These are phyloP conservation scores for Trypanosoma vivax DNA, from an alignment of 208 protist species.

Conservation along the genomic window DNA sequence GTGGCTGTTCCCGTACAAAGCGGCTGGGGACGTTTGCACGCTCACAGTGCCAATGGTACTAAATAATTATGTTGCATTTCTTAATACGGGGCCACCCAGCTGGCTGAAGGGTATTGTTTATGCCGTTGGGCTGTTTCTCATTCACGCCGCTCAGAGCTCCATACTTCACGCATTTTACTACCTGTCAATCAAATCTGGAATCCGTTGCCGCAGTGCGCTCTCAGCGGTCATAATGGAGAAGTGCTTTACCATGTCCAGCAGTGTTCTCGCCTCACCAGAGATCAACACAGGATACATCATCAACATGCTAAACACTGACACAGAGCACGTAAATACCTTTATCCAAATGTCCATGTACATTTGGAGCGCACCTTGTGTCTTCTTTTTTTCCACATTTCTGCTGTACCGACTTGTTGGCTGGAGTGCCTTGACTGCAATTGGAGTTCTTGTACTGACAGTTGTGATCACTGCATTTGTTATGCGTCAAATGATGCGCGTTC, in stretches of 20 bases:
- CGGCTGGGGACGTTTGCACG: slow-evolving; percentile 33
- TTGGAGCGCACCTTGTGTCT: slow-evolving; percentile 38
- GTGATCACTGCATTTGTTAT: slow-evolving; percentile 37
- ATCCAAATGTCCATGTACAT: slow-evolving; percentile 35
- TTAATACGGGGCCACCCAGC: not conserved
- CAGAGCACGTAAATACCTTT: slow-evolving; percentile 44
- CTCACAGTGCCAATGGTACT: slow-evolving; percentile 50
- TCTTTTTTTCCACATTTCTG: slow-evolving; percentile 25
- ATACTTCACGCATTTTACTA: slow-evolving; percentile 53
- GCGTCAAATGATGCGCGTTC: slow-evolving; percentile 12
- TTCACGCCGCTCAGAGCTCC: slow-evolving; percentile 36
- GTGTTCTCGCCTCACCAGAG: slow-evolving; percentile 28
- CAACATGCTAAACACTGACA: slow-evolving; percentile 63
- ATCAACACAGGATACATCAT: slow-evolving; percentile 61
- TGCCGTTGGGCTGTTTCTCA: slow-evolving; percentile 32
- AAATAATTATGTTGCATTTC: slow-evolving; percentile 23
- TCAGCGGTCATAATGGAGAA: slow-evolving; percentile 53
- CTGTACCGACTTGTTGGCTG: slow-evolving; percentile 30
- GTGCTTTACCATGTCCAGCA: slow-evolving; percentile 29
- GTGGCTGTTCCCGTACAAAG: slow-evolving; percentile 13
- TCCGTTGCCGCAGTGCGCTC: slow-evolving; percentile 11
- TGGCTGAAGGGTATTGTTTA: slow-evolving; percentile 33
- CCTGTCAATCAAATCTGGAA: slow-evolving; percentile 15
- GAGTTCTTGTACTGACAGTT: slow-evolving; percentile 33
- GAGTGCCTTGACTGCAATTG: slow-evolving; percentile 41